Evolutionary conservation across 1,139 yeast genomes (phyloP).

Genomic region (Pichia sp.): DNA sequence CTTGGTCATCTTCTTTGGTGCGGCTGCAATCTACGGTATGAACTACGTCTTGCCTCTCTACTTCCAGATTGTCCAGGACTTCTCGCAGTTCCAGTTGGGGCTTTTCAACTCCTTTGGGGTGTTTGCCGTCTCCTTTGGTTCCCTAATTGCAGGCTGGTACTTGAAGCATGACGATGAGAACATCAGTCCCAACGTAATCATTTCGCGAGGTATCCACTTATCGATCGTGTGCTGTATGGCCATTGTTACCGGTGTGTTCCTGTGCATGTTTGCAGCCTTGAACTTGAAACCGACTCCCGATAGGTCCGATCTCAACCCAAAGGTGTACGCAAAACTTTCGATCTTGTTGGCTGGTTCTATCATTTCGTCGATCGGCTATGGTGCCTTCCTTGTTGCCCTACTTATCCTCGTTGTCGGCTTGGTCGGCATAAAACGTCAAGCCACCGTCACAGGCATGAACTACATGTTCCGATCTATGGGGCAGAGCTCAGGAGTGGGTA

Average conservation of each 20-base stretch:
- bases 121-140: slow-evolving; percentile 50
- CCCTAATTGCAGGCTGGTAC: slow-evolving; percentile 52
- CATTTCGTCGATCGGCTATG: slow-evolving; percentile 39
- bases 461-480: slow-evolving; percentile 46
- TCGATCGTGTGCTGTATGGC: slow-evolving; percentile 26
- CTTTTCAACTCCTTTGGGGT: slow-evolving; percentile 41
- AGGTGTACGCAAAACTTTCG: slow-evolving; percentile 23
- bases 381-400: slow-evolving; percentile 41
- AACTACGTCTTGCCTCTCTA: slow-evolving; percentile 37
- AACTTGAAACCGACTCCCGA: slow-evolving; percentile 24
- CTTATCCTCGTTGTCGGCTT: slow-evolving; percentile 43
- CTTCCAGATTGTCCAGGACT: slow-evolving; percentile 56
- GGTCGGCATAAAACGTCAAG: slow-evolving; percentile 37
- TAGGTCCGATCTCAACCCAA: slow-evolving; percentile 15
- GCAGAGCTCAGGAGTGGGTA: slow-evolving; percentile 44
- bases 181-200: slow-evolving; percentile 48
- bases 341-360: slow-evolving; percentile 37
- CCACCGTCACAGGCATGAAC: slow-evolving; percentile 40
- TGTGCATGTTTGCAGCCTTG: slow-evolving; percentile 20
- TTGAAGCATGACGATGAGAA: slow-evolving; percentile 49
- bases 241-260: slow-evolving; percentile 28
- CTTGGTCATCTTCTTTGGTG: slow-evolving; percentile 49
- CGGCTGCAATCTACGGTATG: slow-evolving; percentile 35
- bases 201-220: slow-evolving; percentile 48
- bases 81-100: slow-evolving; percentile 47